Base-by-base conservation (phyloP, 129 eudicot species). In the Flaveria brownii region DNA sequence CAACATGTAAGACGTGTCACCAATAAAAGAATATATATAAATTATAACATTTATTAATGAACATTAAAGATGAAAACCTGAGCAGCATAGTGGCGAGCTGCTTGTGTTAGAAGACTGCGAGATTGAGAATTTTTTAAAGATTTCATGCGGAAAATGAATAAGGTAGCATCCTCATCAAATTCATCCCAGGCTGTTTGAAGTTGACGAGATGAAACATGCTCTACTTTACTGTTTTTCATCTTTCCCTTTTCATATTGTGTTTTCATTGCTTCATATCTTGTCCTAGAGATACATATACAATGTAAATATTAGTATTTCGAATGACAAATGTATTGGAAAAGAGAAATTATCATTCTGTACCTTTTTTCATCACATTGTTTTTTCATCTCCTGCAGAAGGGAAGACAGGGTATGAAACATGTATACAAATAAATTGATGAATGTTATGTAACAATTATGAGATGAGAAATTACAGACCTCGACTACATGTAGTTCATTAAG, bases 31-130 rank as follows among this genome's bases (percentile, higher is more conserved):
- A 63, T 7, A 28, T 30, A 30, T 30, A 30, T 30, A 30, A 14
- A 28, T 33, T 47, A 17, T 6, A 70, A 43, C 16, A 8, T 50
- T 26, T 30, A 64, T 39, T 30, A 68, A 43, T 16, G 9, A 72
- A 69, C 10, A 16, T 16, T 11, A 5, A 9, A 60, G 60, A 39
- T 51, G 56, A 77, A 80, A 70, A 91, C 97, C 97, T 92, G 98
- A 74, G 96, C 98, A 83, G 93, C 94, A 80, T 92, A 90, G 78
- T 92, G 98, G 28, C 98, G 84, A 66, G 92, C 83, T 75, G 97
- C 92, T 86, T 93, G 98, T 15, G 98, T 93, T 62, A 93, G 81
- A 84, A 93, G 95, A 77, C 96, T 93, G 59, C 88, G 92, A 71
- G 92, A 90, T 65, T 90, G 98, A 64, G 92, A 95, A 36, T 85